These are phyloP conservation scores for Phytophthora boehmeriae DNA, from an alignment of 352 stramenopile species.

Conservation along the genomic window DNA sequence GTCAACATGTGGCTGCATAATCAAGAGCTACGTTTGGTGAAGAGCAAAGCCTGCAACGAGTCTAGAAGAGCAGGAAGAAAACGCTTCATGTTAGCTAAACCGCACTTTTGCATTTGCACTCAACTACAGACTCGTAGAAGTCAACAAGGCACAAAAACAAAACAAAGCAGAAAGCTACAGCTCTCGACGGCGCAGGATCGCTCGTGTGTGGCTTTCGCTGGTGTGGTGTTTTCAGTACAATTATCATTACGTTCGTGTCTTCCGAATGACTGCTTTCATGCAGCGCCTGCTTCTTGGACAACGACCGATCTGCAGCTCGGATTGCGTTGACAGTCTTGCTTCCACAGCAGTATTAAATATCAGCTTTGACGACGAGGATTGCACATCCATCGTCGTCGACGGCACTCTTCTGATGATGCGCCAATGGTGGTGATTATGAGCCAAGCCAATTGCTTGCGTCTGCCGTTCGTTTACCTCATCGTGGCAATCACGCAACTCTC, in stretches of 20 bases:
- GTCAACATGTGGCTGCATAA: too few species aligned
- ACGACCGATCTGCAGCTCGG: background rate
- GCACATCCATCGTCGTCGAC: too few species aligned
- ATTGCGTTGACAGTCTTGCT: background rate
- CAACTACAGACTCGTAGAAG: constrained; percentile 30
- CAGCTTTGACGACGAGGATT: too few species aligned
- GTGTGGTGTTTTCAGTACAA: constrained; percentile 17
- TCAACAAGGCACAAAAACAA: constrained; percentile 29
- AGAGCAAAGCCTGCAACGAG: too few species aligned
- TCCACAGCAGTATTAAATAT: too few species aligned
- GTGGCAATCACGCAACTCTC: constrained; percentile 19
- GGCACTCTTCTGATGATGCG: constrained; percentile 1
- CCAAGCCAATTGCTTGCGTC: constrained; percentile 5
- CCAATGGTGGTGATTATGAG: constrained; percentile 24
- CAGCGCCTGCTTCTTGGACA: too few species aligned
- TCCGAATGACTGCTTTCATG: background rate
- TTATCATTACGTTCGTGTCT: too few species aligned
- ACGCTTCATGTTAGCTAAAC: too few species aligned
- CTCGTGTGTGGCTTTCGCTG: constrained; percentile 16
- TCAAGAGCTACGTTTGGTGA: too few species aligned
- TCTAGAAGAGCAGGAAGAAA: too few species aligned
- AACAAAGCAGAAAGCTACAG: constrained; percentile 16
- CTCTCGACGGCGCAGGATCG: constrained; percentile 7
- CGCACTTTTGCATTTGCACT: too few species aligned
- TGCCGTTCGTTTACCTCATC: constrained; percentile 27